Conservation (phyloP, 73 alveolate genomes). For the Uronychia binucleata region DNA sequence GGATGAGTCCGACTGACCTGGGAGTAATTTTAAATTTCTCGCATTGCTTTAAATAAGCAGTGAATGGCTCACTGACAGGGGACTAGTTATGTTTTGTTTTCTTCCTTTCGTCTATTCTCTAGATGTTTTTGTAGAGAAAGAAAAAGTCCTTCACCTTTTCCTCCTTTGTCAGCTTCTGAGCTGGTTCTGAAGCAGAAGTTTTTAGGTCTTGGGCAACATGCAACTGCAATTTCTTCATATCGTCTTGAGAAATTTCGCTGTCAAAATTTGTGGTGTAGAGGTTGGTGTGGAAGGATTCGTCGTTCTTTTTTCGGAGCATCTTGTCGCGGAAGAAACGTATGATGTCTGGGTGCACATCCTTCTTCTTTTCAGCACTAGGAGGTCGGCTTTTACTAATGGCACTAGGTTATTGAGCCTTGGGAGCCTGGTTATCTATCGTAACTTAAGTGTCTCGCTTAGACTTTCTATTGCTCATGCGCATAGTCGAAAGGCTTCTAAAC, state of each 20-base stretch:
- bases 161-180: neutral
- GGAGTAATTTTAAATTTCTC: neutral
- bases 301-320: neutral
- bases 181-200: no score
- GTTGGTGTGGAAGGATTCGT: neutral
- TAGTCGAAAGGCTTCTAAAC: neutral
- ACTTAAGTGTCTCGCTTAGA: neutral
- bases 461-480: neutral
- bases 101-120: neutral
- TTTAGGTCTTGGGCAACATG: no score
- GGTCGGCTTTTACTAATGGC: neutral
- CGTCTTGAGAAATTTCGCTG: neutral
- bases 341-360: neutral
- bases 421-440: neutral
- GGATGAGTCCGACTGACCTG: neutral
- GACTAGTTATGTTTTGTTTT: neutral
- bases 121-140: neutral
- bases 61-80: neutral
- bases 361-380: neutral
- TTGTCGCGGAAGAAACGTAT: neutral
- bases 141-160: neutral
- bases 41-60: neutral
- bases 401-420: neutral
- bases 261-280: neutral
- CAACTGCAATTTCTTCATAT: no score